Base-by-base conservation (phyloP, 768 basidiomycete genomes). In the Pulveroboletus sp. region DNA sequence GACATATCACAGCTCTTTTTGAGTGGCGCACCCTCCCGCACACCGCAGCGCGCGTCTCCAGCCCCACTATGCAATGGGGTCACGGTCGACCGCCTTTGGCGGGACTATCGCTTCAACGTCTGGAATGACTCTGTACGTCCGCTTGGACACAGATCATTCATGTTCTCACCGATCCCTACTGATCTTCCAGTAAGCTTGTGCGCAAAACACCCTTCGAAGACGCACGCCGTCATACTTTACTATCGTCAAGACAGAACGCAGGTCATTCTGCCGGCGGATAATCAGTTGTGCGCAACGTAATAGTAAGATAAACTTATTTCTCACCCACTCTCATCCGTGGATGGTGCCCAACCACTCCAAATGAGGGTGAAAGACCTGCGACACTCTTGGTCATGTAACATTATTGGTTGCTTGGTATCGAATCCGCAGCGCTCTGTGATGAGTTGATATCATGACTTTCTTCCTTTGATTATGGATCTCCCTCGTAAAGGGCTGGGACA, bases 61-160 rank as follows among this genome's bases (percentile, higher is more conserved):
- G 46, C 71, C 54, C 62, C 68, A 24, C 71, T 71, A 27, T 71
- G 70, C 47, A 75, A 73, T 48, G 83, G 83, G 15, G 73, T 86
- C 58, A 78, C 74, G 3, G 80, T 86, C 43, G 83, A 86, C 63
- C 79, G 76, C 51, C 69, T 81, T 47, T 86, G 83, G 81, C 73
- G 79, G 55, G 84, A 86, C 60, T 74, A 82, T 66, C 77, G 80
- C 48, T 80, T 81, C 61, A 81, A 72, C 58, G 73, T 84, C 56
- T 83, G 82, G 82, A 75, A 74, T 52, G 79, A 82, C 46, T 66
- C 74, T 54, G 75, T 69, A 50, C 42, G 61, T 64, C 46, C 9
- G 9, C 26, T 39, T 8, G 35, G 5, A 10, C 18, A 1, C 39
- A 4, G 1, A 14, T 8, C 6, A 3, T 8, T 17, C 24, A n/a